These are phyloP conservation scores for Ogataea allantospora DNA, from an alignment of 805 yeast genomes.

Conservation along the genomic window DNA sequence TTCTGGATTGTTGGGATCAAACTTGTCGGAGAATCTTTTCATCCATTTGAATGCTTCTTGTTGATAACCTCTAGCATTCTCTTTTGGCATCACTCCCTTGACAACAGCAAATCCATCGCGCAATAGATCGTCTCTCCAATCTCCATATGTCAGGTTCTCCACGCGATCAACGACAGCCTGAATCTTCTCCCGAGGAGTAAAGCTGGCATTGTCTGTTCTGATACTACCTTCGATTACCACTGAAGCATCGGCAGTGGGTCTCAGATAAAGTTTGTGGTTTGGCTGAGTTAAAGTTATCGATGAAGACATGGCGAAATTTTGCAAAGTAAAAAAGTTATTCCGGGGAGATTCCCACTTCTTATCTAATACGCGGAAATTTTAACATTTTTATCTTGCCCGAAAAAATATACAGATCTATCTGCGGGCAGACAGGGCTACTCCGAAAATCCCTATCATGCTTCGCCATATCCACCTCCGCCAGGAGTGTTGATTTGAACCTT, in stretches of 20 bases:
- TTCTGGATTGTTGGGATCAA: constrained; percentile 26
- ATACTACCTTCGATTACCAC: no score
- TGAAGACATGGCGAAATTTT: no score
- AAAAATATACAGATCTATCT: no score
- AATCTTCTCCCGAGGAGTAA: neutral
- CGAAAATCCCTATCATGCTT: neutral
- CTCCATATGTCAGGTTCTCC: constrained; percentile 2
- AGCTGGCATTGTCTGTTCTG: neutral
- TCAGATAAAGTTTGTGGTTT: no score
- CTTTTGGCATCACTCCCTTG: constrained; percentile 30
- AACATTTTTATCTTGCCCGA: no score
- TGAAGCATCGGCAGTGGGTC: no score
- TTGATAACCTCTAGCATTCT: constrained; percentile 26
- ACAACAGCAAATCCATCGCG: constrained; percentile 34
- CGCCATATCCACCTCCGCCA: constrained; percentile 39
- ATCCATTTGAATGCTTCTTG: constrained; percentile 26
- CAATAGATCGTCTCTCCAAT: constrained; percentile 27
- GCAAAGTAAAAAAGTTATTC: no score
- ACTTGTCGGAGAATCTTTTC: constrained; percentile 19
- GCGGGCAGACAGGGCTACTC: no score
- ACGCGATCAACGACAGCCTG: constrained; percentile 1
- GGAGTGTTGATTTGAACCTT: constrained; percentile 34
- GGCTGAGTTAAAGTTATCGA: no score
- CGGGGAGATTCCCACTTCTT: no score
- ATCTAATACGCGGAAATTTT: no score